Percentiles rank a stretch among this genome's conserved stretches.
Evolutionary conservation across 2,329 filamentous ascomycete genomes (phyloP).

Genomic region (Atkinsonella texensis): DNA sequence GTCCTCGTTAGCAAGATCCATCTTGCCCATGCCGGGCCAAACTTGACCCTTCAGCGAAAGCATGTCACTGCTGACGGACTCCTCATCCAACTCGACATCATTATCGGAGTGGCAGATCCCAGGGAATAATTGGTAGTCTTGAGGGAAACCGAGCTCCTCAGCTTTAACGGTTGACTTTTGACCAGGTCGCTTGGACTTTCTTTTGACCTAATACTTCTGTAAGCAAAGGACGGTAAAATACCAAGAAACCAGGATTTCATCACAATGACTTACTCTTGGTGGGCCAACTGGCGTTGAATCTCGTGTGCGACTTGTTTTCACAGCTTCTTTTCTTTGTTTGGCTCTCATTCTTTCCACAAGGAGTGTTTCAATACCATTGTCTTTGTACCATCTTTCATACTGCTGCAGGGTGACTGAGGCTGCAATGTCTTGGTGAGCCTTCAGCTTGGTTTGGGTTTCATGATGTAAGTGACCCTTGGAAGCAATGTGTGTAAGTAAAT

Average conservation of each 20-base stretch:
- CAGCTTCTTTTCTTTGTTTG: constrained; percentile 56
- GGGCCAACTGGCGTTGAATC: constrained; percentile 9
- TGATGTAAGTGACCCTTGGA: constrained; percentile 87
- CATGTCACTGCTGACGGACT: constrained; percentile 16
- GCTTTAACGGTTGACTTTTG: constrained; percentile 15
- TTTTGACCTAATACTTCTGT: constrained; percentile 14
- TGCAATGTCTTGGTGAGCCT: constrained; percentile 52
- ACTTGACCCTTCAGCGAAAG: constrained; percentile 54
- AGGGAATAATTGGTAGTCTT: constrained; percentile 17
- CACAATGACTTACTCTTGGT: constrained; percentile 12
- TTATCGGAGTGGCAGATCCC: constrained; percentile 17
- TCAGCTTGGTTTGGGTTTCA: constrained; percentile 70
- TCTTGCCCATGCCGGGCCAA: constrained; percentile 71
- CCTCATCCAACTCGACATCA: constrained; percentile 19
- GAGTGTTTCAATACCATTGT: constrained; percentile 57
- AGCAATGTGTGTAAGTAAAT: constrained; percentile 81
- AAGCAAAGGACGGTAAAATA: not conserved
- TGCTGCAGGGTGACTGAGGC: constrained; percentile 49
- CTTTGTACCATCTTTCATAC: constrained; percentile 70
- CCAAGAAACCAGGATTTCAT: not conserved
- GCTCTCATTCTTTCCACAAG: constrained; percentile 66
- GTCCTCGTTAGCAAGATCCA: constrained; percentile 63
- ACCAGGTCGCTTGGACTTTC: constrained; percentile 16
- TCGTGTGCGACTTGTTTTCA: constrained; percentile 37
- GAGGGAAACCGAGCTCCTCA: constrained; percentile 15